phyloP scores from a whole-genome alignment of 495 filamentous ascomycete species.

The Hypoxylon lienhwacheense region DNA sequence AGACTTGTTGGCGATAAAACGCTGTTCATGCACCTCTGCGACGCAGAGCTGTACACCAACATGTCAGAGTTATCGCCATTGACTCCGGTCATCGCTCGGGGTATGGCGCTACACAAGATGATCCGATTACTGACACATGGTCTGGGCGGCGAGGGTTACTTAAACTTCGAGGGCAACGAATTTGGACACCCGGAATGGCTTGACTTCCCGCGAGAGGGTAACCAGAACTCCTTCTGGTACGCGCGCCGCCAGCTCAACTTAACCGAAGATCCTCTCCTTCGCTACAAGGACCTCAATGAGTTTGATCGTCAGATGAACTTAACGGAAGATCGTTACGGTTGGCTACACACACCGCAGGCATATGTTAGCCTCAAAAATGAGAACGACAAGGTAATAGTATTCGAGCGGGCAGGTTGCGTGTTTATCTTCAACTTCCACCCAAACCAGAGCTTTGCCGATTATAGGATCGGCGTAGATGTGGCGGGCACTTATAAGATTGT shows the following conservation, averaged over 20 bases:
- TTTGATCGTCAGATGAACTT: constrained; percentile 93
- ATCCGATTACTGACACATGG: constrained; percentile 91
- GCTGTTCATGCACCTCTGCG: constrained; percentile 96
- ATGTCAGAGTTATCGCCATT: constrained; percentile 86
- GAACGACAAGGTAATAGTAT: constrained; percentile 90
- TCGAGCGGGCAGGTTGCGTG: constrained; percentile 86
- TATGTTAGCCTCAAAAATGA: constrained; percentile 95
- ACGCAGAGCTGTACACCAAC: constrained; percentile 95
- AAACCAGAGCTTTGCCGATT: constrained; percentile 85
- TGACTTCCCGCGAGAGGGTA: constrained; percentile 93
- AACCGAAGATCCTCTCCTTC: constrained; percentile 78
- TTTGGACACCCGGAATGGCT: constrained; percentile 99
- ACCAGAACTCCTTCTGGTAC: constrained; percentile 96
- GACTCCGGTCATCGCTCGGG: constrained; percentile 88
- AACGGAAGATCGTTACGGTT: constrained; percentile 85
- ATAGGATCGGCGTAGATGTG: constrained; percentile 82
- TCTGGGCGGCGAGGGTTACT: constrained; percentile 95
- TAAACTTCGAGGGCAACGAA: constrained; percentile 98
- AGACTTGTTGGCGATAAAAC: constrained; percentile 97
- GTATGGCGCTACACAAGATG: constrained; percentile 93
- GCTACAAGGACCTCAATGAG: constrained; percentile 90
- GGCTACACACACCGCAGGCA: constrained; percentile 85
- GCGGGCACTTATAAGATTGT: constrained; percentile 87
- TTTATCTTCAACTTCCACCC: constrained; percentile 98
- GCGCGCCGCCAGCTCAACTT: constrained; percentile 94